Base-by-base conservation (phyloP, 106 monocot genomes). In the Dendrobium chrysotoxum region DNA sequence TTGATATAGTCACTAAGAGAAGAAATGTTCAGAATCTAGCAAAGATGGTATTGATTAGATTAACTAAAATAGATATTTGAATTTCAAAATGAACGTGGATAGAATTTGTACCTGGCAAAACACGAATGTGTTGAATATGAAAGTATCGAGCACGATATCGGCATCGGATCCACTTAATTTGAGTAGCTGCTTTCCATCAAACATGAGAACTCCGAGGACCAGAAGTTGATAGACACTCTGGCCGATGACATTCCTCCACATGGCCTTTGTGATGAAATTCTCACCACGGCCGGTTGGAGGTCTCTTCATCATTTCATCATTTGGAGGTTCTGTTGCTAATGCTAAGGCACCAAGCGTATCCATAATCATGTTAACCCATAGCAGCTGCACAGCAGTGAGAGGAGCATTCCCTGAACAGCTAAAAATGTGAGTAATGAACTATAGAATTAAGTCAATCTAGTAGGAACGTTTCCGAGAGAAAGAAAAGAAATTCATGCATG, bases 331-430 rank as follows among this genome's bases (percentile, higher is more conserved):
- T 30, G 95, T 99, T 82, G 99, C 99, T 84, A 99, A 82, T 72
- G 95, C 99, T 83, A 99, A 81, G 79, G 95, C 99, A 55, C 99
- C 99, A 16, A 99, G 87, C 4, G 95, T 99, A 72, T 99, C 99
- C 99, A 99, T 99, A 35, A 99, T 95, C 91, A 99, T 88, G 86
- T 99, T 99, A 57, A 99, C 95, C 99, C 99, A 99, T 41, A 95
- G 93, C 80, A 99, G 82, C 83, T 99, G 99, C n/a, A 99, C 99
- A 65, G 92, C 94, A 45, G 99, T 99, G 74, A 99, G 91, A 70
- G 99, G 99, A 54, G 99, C 95, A 76, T 57, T 79, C 41, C 95
- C 99, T 99, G 71, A 79, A 40, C 55, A 11, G 53, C 35, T 71
- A 11, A 72, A 4, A 77, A 61, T 65, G 45, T 42, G 12, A 31